Base-by-base conservation (phyloP, 2,329 filamentous ascomycete genomes). In the Pseudogymnoascus sp. region DNA sequence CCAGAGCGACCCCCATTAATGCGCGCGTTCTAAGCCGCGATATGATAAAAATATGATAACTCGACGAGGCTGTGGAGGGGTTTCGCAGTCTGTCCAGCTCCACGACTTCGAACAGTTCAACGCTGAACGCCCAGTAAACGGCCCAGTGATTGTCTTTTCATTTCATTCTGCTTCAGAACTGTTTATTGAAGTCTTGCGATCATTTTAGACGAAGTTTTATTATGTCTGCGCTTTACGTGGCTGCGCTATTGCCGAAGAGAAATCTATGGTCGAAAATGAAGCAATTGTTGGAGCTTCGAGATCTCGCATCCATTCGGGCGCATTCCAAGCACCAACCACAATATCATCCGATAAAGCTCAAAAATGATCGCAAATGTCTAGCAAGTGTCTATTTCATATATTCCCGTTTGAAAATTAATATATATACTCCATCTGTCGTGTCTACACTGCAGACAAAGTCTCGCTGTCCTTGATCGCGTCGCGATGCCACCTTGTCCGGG, bases 11-110 rank as follows among this genome's bases (percentile, higher is more conserved):
- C 15, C 45, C 23, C 9, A 33, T 33, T 33, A 8, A 30, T 52
- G 15, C 45, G 45, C 45, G 5, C 30, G 26, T 52, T 52, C 45
- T 52, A 52, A 52, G 45, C 45, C 45, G 45, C 45, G 45, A 52
- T 52, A 52, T 52, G 45, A 52, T 52, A 52, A 52, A 52, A 52
- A 52, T 52, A 26, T 52, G 45, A 52, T 52, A 52, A 52, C 26
- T 52, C 23, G 5, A 52, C 45, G 45, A 52, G 45, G 45, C 45
- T 52, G 45, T 52, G 45, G 45, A 30, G 45, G 45, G 45, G 45
- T 52, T 52, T 52, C 26, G 45, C 9, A 18, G 45, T 52, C 45
- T 33, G 45, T 52, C 45, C 15, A 30, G 45, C 45, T 52, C 45
- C 26, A 52, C 26, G 45, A 52, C 45, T 19, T 33, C 26, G 45